Evolutionary conservation across 2,329 filamentous ascomycete species (phyloP), one percentile per base, ranked within the genome.

Genomic region (Cladosporium sp.): DNA sequence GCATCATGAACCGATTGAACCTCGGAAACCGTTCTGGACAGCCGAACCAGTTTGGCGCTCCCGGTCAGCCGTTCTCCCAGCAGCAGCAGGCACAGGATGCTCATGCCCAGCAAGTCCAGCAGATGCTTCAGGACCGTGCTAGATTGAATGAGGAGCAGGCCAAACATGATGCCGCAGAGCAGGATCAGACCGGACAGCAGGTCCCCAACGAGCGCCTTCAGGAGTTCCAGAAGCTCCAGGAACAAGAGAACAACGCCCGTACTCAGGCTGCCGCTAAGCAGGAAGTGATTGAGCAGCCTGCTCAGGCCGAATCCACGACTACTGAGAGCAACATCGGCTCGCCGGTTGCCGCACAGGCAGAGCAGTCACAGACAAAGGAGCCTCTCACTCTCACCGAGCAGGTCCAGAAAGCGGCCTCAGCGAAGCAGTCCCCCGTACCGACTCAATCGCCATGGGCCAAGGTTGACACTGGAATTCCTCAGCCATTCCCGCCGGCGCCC

Each of bases 161-260:
- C 37, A 78, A 84, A 59, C 82, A 82, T 62, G 79, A 82, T 60
- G 69, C 71, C 51, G 56, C 58, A 61, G 74, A 78, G 55, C 76
- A 78, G 60, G 79, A 81, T 56, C 76, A 80, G 62, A 75, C 69
- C 15, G 54, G 20, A 15, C 54, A 56, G 19, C 28, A 37, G 34
- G 61, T 58, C 11, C 58, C 66, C 52, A 80, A 81, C 61, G 89
- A 90, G 49, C 87, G 92, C 47, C 80, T 97, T 19, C 85, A 89
- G 65, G 88, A 97, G 70, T 97, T 97, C 70, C 85, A 95, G 66
- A 84, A 88, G 69, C 84, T 88, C 60, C 90, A 92, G 59, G 78
- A 81, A 8, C 71, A 70, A 28, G 58, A 51, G 59, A 61, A 62
- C 38, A 60, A 64, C 51, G 52, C 60, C 34, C 61, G 61, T 15